Conservation (phyloP, 805 yeast species). For the Priceomyces carsonii region DNA sequence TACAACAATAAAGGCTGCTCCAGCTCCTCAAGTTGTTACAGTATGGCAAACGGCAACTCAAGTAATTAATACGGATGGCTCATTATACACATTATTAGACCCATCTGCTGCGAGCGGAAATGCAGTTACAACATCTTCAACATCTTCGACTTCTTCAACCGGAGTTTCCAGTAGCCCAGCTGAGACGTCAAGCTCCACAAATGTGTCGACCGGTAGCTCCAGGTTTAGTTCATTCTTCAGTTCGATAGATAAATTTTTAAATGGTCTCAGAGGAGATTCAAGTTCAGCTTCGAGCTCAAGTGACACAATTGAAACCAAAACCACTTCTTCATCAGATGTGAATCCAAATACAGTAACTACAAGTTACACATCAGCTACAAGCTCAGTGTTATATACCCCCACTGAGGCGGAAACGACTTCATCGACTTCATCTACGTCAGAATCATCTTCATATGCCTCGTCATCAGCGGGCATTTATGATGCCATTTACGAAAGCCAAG, state of each 20-base stretch:
- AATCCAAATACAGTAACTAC: too few relatives aligned
- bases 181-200: constrained; percentile 4
- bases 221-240: background rate
- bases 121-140: constrained; percentile 6
- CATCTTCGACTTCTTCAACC: constrained; percentile 4
- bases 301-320: constrained; percentile 9
- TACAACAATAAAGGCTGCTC: constrained; percentile 14
- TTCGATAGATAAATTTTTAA: background rate
- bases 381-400: background rate
- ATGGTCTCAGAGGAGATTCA: background rate
- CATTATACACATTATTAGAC: constrained; percentile 6
- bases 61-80: constrained; percentile 12
- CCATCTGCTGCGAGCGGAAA: constrained; percentile 11
- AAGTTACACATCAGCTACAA: too few relatives aligned
- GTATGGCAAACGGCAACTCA: constrained; percentile 19
- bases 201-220: constrained; percentile 5
- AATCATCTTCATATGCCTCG: constrained; percentile 8
- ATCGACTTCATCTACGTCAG: constrained; percentile 6
- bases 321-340: constrained; percentile 3
- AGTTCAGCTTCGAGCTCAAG: constrained; percentile 5
- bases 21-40: constrained; percentile 28
- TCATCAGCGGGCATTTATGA: constrained; percentile 19
- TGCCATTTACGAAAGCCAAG: constrained; percentile 18
- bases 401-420: constrained; percentile 9
- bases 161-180: constrained; percentile 9